These are phyloP conservation scores for Xylaria digitata DNA, from an alignment of 2,329 filamentous ascomycete species.

Conservation along the genomic window DNA sequence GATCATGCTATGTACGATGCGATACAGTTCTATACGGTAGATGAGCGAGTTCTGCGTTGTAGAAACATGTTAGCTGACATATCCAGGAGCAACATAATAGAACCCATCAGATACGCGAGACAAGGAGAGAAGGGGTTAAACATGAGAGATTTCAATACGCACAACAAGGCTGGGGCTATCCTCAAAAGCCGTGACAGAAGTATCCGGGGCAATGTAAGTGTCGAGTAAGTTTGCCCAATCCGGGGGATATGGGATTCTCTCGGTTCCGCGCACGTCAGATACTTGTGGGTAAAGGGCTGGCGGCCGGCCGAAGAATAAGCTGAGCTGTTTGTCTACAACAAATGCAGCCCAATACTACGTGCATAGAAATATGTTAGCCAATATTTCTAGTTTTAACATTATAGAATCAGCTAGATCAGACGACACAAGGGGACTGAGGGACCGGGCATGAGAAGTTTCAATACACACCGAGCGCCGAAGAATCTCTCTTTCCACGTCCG, in stretches of 20 bases:
- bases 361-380: too few species aligned
- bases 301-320: slow-evolving; percentile 63
- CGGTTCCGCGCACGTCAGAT: slow-evolving; percentile 62
- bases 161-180: slow-evolving; percentile 57
- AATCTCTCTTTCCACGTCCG: slow-evolving; percentile 59
- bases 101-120: too few species aligned
- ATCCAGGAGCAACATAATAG: too few species aligned
- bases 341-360: slow-evolving; percentile 61
- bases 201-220: slow-evolving; percentile 59
- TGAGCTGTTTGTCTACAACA: slow-evolving; percentile 62
- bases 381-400: too few species aligned
- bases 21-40: slow-evolving; percentile 60
- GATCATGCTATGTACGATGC: slow-evolving; percentile 62
- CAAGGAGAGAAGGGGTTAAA: too few species aligned
- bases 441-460: too few species aligned
- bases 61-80: too few species aligned
- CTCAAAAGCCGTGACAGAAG: slow-evolving; percentile 59
- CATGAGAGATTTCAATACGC: too few species aligned
- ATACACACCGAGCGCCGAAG: slow-evolving; percentile 53
- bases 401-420: too few species aligned
- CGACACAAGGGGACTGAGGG: too few species aligned
- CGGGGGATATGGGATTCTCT: slow-evolving; percentile 61
- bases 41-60: slow-evolving; percentile 54
- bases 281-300: slow-evolving; percentile 62
- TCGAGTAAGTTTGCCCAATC: slow-evolving; percentile 61